Base-by-base conservation (phyloP, 169 alveolate species). In the Toxoplasma gondii region DNA sequence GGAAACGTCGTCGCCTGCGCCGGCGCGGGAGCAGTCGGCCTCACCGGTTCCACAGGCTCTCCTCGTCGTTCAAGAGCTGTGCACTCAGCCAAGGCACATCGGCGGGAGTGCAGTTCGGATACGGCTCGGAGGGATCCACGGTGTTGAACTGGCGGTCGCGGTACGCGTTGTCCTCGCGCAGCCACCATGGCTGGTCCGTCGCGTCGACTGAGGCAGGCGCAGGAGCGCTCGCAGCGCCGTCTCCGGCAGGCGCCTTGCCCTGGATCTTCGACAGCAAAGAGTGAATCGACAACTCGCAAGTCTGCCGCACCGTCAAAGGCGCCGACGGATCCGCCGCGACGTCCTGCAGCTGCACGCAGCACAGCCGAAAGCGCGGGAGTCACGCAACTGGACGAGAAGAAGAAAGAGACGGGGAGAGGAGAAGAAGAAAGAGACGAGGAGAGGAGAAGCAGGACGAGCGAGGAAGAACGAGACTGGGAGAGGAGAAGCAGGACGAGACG, bases 81-180 rank as follows among this genome's bases (percentile, higher is more conserved):
- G 38, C 78, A 27, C 31, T 12, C 34, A 86, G 49, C 70, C 80
- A 49, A 1, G 81, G 53, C n/a, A 86, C 43, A 49, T 86, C 91
- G 17, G 19, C 80, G 0, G 41, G 53, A 31, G 81, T 49, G 91
- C 91, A 86, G 80, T 49, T 36, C n/a, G 53, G 70, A 80, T 41
- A 86, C 29, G 91, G 80, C 80, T 44, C 80, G 45, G 91, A 86
- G 34, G 91, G 91, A 49, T 86, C 91, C 19, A 86, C 44, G 39
- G 91, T 86, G 58, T 86, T 86, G 80, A 86, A 86, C 27, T 22
- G 81, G 49, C 16, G 24, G 80, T 41, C 91, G 38, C 45, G 74
- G 49, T 31, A 41, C n/a, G 29, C 78, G 44, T 7, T 86, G 31
- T 53, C 49, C 29, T 53, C 70, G 29, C 36, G 54, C 16, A 19